Conservation (phyloP, 345 rosid species). For the Toxicodendron radicans region DNA sequence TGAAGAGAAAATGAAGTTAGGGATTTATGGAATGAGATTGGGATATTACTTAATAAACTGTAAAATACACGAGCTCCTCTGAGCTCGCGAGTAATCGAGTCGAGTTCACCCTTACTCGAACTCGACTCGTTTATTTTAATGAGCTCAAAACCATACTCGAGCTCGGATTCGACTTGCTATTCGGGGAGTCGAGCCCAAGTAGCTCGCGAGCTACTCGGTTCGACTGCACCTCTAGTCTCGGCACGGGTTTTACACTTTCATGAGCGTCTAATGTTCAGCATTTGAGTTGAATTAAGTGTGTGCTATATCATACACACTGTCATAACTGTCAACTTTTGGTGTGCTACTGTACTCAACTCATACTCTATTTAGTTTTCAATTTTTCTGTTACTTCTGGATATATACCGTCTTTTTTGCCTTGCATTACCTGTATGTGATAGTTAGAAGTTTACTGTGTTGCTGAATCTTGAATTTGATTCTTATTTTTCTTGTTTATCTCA, state of each 20-base stretch:
- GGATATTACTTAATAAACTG: too few relatives aligned
- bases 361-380: background rate
- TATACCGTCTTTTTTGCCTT: background rate
- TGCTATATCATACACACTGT: background rate
- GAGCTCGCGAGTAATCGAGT: too few relatives aligned
- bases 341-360: background rate
- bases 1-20: too few relatives aligned
- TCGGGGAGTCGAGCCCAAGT: too few relatives aligned
- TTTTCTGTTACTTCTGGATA: background rate
- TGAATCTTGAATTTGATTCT: background rate
- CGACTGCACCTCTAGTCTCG: too few relatives aligned
- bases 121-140: too few relatives aligned
- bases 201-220: too few relatives aligned
- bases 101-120: too few relatives aligned
- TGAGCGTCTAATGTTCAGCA: background rate
- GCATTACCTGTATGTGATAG: background rate
- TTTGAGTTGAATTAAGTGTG: background rate
- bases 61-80: too few relatives aligned
- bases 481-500: slow-evolving; percentile 23
- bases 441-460: background rate
- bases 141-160: too few relatives aligned
- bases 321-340: background rate
- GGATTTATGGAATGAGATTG: too few relatives aligned
- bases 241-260: background rate
- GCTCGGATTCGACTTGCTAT: too few relatives aligned